Conservation (phyloP, 306 rosid species). For the Prunus kanzakura region DNA sequence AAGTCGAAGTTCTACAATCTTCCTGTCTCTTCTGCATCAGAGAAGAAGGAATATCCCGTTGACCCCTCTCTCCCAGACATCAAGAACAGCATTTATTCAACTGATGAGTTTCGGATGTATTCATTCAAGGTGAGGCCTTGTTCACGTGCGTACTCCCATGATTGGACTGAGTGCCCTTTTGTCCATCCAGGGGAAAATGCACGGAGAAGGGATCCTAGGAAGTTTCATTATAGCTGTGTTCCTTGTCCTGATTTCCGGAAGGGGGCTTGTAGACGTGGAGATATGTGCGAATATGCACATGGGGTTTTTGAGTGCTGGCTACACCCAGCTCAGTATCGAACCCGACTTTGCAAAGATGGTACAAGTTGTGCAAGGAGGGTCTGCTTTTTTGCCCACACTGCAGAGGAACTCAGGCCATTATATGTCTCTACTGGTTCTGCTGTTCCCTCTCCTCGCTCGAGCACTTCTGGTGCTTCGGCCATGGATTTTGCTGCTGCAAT, state of each 20-base stretch:
- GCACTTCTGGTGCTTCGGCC: slow-evolving; percentile 62
- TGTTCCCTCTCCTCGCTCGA: slow-evolving; percentile 85
- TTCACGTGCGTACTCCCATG: slow-evolving; percentile 93
- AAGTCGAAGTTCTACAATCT: slow-evolving; percentile 51
- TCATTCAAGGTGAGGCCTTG: slow-evolving; percentile 97
- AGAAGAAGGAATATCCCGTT: slow-evolving; percentile 86
- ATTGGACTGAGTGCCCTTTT: slow-evolving; percentile 97
- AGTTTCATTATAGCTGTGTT: slow-evolving; percentile 90
- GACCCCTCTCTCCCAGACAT: slow-evolving; percentile 95
- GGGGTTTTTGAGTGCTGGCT: slow-evolving; percentile 97
- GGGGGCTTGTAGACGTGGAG: slow-evolving; percentile 94
- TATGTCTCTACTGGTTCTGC: slow-evolving; percentile 95
- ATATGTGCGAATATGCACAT: slow-evolving; percentile 96
- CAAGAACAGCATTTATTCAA: slow-evolving; percentile 85
- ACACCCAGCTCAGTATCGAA: slow-evolving; percentile 92
- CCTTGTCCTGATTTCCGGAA: slow-evolving; percentile 94
- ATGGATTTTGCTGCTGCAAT: slow-evolving; percentile 91
- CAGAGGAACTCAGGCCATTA: slow-evolving; percentile 81
- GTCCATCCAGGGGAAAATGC: slow-evolving; percentile 99
- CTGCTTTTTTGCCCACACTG: slow-evolving; percentile 90
- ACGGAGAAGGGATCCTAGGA: slow-evolving; percentile 94
- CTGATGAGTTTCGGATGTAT: slow-evolving; percentile 93
- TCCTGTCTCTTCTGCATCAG: slow-evolving; percentile 49
- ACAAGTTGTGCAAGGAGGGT: slow-evolving; percentile 77
- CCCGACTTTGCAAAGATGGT: slow-evolving; percentile 92